Base-by-base conservation (phyloP, 495 filamentous ascomycete genomes). In the Penicillium argentinense region DNA sequence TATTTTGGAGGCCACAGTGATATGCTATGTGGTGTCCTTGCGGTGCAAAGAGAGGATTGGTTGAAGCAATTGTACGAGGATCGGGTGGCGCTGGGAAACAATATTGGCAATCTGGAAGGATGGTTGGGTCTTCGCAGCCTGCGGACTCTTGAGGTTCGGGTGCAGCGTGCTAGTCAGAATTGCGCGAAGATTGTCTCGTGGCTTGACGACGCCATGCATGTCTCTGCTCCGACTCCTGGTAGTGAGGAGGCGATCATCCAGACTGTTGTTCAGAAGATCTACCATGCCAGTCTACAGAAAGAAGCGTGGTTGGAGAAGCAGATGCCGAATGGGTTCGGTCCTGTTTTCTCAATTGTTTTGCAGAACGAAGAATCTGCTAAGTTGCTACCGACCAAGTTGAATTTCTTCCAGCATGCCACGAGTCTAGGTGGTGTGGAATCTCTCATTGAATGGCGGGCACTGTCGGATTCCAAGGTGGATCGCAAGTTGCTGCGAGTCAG, bases 1-100 rank as follows among this genome's bases (percentile, higher is more conserved):
- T 96, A 95, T 66, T 75, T 96, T 42, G 91, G 91, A 18, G 91
- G 91, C 1, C 91, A 96, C 65, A 87, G 81, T 50, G 91, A 96
- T 70, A 72, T 96, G 72, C 79, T 96, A 2, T 86, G 85, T 56
- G 91, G 91, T 12, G 83, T 92, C 23, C 71, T 96, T 25, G 84
- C 81, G 0, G 74, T 83, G 3, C 67, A 72, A 41, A 54, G 62
- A n/a, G 63, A 74, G 38, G 73, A 69, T 4, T 85, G 80, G 84
- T 52, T 76, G 12, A 51, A 64, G 21, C 62, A 57, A 33, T 54
- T 96, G 47, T 64, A 62, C 16, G 63, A 60, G 7, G 90, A 96
- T 61, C 68, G 91, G 5, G 45, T 85, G 2, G 74, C 74, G 39
- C 58, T 95, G 12, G 91, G 91, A 1, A 78, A 76, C 38, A 86